These are phyloP conservation scores for Lasiosphaeria ovina DNA, from an alignment of 495 filamentous ascomycete genomes.

Conservation along the genomic window DNA sequence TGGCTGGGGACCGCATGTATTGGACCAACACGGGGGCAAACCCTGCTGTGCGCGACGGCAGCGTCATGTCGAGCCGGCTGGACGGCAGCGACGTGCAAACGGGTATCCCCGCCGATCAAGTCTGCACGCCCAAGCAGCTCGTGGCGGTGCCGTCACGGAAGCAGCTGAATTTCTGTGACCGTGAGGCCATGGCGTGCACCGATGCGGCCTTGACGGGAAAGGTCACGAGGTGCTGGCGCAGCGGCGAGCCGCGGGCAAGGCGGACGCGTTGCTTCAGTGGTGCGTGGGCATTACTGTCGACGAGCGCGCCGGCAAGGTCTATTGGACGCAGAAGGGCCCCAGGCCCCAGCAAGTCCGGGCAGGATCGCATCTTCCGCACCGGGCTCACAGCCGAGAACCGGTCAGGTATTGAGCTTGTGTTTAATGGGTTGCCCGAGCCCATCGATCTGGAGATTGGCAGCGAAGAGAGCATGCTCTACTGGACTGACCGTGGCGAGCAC, in stretches of 20 bases:
- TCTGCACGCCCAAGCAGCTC: conserved; percentile 57
- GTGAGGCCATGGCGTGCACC: conserved; percentile 51
- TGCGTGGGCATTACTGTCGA: conserved; percentile 52
- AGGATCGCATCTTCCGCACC: conserved; percentile 48
- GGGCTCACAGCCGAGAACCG: conserved; percentile 10
- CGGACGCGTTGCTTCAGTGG: conserved; percentile 38
- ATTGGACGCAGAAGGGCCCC: conserved; percentile 60
- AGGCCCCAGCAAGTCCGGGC: conserved; percentile 43
- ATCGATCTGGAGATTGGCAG: conserved; percentile 52
- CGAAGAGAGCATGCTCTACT: conserved; percentile 39
- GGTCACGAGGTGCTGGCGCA: conserved; percentile 43
- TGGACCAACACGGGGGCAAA: conserved; percentile 48
- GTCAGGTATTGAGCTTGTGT: conserved; percentile 3
- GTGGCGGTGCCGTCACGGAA: conserved; percentile 24
- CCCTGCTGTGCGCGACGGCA: conserved; percentile 37
- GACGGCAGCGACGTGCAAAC: conserved; percentile 43
- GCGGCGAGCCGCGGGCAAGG: conserved; percentile 23
- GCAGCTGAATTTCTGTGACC: conserved; percentile 52
- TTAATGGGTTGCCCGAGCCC: conserved; percentile 44
- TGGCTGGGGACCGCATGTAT: conserved; percentile 42
- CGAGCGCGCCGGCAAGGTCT: conserved; percentile 33
- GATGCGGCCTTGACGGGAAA: conserved; percentile 45
- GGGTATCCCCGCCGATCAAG: conserved; percentile 35
- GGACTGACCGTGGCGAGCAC: conserved; percentile 54
- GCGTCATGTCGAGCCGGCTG: conserved; percentile 26